These are phyloP conservation scores for Dictyostelium purpureum DNA, from an alignment of 78 protist species.

Conservation along the genomic window DNA sequence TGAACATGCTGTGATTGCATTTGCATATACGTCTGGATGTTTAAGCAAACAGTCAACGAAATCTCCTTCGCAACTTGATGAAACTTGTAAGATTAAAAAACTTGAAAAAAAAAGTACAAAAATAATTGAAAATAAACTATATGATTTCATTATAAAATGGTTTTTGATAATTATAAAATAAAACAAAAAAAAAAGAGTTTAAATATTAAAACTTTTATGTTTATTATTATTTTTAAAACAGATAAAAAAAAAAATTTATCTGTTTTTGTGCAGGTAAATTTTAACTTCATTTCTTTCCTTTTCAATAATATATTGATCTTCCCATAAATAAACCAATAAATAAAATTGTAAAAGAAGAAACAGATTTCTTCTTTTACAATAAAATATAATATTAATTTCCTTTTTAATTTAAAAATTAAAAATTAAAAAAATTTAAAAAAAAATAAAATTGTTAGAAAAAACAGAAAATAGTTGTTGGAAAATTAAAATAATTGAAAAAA, in stretches of 20 bases:
- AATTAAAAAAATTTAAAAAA: too few species aligned
- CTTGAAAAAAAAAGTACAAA: conserved; percentile 1
- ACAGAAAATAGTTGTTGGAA: too few species aligned
- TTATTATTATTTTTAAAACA: not conserved
- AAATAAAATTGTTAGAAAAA: too few species aligned
- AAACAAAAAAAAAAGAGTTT: not conserved
- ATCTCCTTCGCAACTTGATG: not conserved
- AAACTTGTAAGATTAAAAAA: not conserved
- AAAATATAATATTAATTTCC: too few species aligned
- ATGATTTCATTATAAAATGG: not conserved
- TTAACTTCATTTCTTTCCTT: too few species aligned
- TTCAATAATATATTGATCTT: too few species aligned
- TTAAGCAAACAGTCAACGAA: not conserved
- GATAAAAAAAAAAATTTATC: not conserved
- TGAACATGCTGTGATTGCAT: not conserved
- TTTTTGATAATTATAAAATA: not conserved
- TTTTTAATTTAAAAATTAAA: too few species aligned
- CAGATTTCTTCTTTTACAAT: too few species aligned
- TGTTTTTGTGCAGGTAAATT: not conserved
- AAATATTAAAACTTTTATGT: too few species aligned
- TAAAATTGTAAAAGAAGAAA: too few species aligned
- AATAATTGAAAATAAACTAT: not conserved
- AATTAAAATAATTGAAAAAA: too few species aligned
- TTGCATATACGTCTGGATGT: not conserved
- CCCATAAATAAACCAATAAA: too few species aligned